Evolutionary conservation across 495 filamentous ascomycete genomes (phyloP).

Genomic region (Zalerion maritima): DNA sequence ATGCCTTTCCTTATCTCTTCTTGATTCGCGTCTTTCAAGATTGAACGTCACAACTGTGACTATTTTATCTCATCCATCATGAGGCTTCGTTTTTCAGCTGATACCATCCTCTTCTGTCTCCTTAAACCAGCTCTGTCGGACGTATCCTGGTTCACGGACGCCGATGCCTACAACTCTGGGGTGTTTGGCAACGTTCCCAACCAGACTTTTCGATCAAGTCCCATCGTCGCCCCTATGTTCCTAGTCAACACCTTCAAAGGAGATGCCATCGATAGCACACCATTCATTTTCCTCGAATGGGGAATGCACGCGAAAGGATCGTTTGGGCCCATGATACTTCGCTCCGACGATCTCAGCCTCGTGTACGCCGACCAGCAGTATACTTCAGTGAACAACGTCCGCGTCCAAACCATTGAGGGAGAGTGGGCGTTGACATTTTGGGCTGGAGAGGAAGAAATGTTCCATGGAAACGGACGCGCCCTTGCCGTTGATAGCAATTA

Average conservation of each 20-base stretch:
- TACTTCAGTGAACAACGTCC: constrained; percentile 2
- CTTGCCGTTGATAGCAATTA: constrained; percentile 11
- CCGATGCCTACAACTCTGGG: too few relatives aligned
- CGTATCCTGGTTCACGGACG: too few relatives aligned
- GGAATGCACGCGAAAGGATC: constrained; percentile 1
- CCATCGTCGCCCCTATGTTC: constrained; percentile 5
- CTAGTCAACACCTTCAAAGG: constrained; percentile 8
- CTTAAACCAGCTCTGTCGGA: too few relatives aligned
- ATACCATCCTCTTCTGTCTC: too few relatives aligned
- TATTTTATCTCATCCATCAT: too few relatives aligned
- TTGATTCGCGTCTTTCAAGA: too few relatives aligned
- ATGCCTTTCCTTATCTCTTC: too few relatives aligned
- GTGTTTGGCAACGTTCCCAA: too few relatives aligned
- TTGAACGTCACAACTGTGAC: too few relatives aligned
- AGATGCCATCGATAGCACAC: constrained; percentile 3
- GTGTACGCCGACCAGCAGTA: constrained; percentile 7
- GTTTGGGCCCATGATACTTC: constrained; percentile 7
- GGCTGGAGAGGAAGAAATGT: constrained; percentile 5
- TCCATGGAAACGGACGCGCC: constrained; percentile 5
- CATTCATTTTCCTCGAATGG: constrained; percentile 5
- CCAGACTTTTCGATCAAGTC: constrained; percentile 6
- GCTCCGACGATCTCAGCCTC: constrained; percentile 9
- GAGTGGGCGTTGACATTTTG: constrained; percentile 10
- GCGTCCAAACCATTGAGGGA: constrained; percentile 3
- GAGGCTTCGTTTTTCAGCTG: too few relatives aligned